phyloP scores from a whole-genome alignment of 192 early-diverging fungal species.

The Entomortierella beljakovae region DNA sequence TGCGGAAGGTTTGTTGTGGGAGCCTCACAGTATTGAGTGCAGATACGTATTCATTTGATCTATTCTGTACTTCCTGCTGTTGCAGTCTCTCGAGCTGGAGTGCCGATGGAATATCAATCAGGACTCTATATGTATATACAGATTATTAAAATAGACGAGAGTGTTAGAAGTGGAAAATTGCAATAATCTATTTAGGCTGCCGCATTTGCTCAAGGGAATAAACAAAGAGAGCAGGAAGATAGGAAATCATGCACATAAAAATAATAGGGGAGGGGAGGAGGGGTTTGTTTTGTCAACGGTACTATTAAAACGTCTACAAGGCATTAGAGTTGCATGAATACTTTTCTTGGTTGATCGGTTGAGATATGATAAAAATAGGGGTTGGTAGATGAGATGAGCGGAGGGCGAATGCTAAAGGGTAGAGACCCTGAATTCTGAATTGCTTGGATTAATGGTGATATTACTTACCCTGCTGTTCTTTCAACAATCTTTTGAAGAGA shows the following conservation, averaged over 20 bases:
- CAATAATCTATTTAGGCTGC: too few relatives aligned
- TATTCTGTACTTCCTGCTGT: slow-evolving; percentile 40
- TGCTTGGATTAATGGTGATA: not conserved
- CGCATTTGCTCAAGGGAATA: too few relatives aligned
- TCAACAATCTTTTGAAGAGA: slow-evolving; percentile 54
- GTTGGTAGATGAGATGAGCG: not conserved
- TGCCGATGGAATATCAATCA: slow-evolving; percentile 54
- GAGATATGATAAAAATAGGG: not conserved
- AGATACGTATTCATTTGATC: slow-evolving; percentile 43
- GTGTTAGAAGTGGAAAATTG: not conserved
- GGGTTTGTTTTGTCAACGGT: too few relatives aligned
- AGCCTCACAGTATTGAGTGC: slow-evolving; percentile 48
- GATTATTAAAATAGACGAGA: not conserved
- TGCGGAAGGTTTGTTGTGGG: slow-evolving; percentile 42
- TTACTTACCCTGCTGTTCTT: slow-evolving; percentile 50
- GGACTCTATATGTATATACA: slow-evolving; percentile 12
- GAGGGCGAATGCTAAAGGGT: not conserved
- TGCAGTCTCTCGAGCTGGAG: slow-evolving; percentile 45
- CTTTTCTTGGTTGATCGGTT: not conserved
- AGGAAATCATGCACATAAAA: too few relatives aligned
- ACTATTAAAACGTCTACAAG: too few relatives aligned
- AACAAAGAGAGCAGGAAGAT: too few relatives aligned
- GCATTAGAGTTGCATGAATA: too few relatives aligned
- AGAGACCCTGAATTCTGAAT: too few relatives aligned
- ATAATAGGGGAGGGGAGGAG: too few relatives aligned